These are phyloP conservation scores for Canavalia ensiformis DNA, from an alignment of 306 rosid genomes.

Conservation along the genomic window DNA sequence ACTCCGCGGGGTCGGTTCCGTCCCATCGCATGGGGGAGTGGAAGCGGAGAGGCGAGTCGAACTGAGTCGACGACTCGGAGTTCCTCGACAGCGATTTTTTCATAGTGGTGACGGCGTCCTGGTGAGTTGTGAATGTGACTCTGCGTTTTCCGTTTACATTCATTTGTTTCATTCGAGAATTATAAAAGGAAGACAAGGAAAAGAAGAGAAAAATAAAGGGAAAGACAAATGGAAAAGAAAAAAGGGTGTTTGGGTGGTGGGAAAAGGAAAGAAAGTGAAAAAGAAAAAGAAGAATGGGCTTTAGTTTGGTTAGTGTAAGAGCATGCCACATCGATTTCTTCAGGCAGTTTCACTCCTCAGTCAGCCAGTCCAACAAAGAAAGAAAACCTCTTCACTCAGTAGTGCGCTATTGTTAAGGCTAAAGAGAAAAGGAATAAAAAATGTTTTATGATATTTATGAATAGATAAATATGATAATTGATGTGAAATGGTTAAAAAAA, in stretches of 20 bases:
- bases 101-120: slow-evolving; percentile 48
- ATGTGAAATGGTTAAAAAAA: too few species aligned
- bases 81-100: slow-evolving; percentile 67
- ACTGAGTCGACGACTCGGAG: slow-evolving; percentile 63
- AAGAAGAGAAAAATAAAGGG: neutral
- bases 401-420: too few species aligned
- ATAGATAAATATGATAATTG: too few species aligned
- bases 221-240: neutral
- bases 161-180: slow-evolving; percentile 16
- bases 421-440: too few species aligned
- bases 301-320: slow-evolving; percentile 8
- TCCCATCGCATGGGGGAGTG: slow-evolving; percentile 74
- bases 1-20: slow-evolving; percentile 57
- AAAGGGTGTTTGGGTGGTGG: slow-evolving; percentile 52
- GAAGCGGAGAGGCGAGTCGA: slow-evolving; percentile 64
- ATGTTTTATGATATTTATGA: too few species aligned
- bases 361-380: neutral
- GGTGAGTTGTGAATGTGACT: slow-evolving; percentile 22
- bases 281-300: neutral
- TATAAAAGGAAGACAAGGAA: slow-evolving; percentile 31
- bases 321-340: slow-evolving; percentile 41
- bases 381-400: too few species aligned
- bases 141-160: slow-evolving; percentile 46
- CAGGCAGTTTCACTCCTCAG: neutral
- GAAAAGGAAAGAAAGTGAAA: slow-evolving; percentile 44